Evolutionary conservation across 2,329 filamentous ascomycete species (phyloP).

Genomic region (Alternaria viburni): DNA sequence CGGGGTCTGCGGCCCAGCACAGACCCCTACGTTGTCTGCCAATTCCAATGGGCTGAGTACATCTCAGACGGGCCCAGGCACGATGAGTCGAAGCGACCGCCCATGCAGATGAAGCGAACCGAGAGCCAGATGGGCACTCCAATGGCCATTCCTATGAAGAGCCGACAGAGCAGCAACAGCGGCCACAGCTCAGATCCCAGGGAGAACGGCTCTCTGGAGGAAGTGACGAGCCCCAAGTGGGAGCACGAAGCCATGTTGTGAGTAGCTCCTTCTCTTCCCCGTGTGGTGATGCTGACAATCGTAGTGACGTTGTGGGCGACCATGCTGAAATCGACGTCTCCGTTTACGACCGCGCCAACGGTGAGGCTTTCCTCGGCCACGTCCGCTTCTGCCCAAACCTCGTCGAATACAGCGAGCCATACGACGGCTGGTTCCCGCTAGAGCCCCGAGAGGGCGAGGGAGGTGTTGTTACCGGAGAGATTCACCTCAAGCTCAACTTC

Average conservation of each 20-base stretch:
- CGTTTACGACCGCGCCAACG: conserved; percentile 84
- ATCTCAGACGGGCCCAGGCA: conserved; percentile 85
- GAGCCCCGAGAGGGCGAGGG: conserved; percentile 81
- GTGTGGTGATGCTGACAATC: conserved; percentile 26
- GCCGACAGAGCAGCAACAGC: conserved; percentile 94
- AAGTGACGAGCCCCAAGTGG: conserved; percentile 88
- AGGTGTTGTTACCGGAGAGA: conserved; percentile 79
- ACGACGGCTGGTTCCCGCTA: conserved; percentile 86
- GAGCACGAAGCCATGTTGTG: conserved; percentile 95
- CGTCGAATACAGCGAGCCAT: conserved; percentile 70
- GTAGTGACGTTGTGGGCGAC: conserved; percentile 88
- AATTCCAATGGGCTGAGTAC: conserved; percentile 95
- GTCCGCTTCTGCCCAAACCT: conserved; percentile 79
- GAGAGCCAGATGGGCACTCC: conserved; percentile 82
- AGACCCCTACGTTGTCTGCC: conserved; percentile 93
- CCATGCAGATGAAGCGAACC: conserved; percentile 65
- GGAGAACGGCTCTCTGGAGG: conserved; percentile 64
- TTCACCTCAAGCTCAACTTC: conserved; percentile 85
- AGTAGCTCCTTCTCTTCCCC: conserved; percentile 48
- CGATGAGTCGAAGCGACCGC: conserved; percentile 55
- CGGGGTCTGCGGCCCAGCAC: conserved; percentile 80
- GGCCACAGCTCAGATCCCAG: conserved; percentile 68
- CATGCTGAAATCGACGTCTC: conserved; percentile 91
- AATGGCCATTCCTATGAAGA: conserved; percentile 96
- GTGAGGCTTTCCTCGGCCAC: conserved; percentile 91